Evolutionary conservation across 2,329 filamentous ascomycete species (phyloP).

Genomic region (Aspergillus pseudonomiae): DNA sequence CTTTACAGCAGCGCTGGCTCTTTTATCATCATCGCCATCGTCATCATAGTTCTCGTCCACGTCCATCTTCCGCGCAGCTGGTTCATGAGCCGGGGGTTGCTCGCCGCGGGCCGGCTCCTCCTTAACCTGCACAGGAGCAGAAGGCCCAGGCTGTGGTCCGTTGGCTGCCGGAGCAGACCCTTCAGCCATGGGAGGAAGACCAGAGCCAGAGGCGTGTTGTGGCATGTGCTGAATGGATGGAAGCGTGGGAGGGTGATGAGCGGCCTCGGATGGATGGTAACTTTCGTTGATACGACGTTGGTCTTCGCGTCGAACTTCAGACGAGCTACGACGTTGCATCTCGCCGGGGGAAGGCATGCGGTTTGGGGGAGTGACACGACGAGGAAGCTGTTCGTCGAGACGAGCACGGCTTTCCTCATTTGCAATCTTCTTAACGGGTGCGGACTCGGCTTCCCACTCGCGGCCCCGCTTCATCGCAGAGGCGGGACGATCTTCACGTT

Average conservation of each 20-base stretch:
- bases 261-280: conserved; percentile 91
- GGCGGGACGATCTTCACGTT: conserved; percentile 72
- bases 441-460: conserved; percentile 87
- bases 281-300: conserved; percentile 73
- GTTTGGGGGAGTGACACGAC: conserved; percentile 65
- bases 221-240: conserved; percentile 53
- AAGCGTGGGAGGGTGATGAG: conserved; percentile 75
- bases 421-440: conserved; percentile 74
- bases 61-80: conserved; percentile 91
- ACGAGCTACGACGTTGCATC: conserved; percentile 75
- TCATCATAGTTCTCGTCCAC: conserved; percentile 98
- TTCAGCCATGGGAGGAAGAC: conserved; percentile 61
- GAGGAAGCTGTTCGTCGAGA: conserved; percentile 79
- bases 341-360: conserved; percentile 67
- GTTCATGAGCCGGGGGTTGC: conserved; percentile 66
- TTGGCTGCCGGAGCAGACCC: conserved; percentile 41
- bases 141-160: conserved; percentile 45
- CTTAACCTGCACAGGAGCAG: conserved; percentile 56
- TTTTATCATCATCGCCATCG: conserved; percentile 80
- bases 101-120: conserved; percentile 59
- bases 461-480: conserved; percentile 82
- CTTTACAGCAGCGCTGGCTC: conserved; percentile 37
- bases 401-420: conserved; percentile 86
- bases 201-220: conserved; percentile 52
- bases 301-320: conserved; percentile 68